Evolutionary conservation across 768 basidiomycete species (phyloP), one percentile per base, ranked within the genome.

Genomic region (Trametes elegans): DNA sequence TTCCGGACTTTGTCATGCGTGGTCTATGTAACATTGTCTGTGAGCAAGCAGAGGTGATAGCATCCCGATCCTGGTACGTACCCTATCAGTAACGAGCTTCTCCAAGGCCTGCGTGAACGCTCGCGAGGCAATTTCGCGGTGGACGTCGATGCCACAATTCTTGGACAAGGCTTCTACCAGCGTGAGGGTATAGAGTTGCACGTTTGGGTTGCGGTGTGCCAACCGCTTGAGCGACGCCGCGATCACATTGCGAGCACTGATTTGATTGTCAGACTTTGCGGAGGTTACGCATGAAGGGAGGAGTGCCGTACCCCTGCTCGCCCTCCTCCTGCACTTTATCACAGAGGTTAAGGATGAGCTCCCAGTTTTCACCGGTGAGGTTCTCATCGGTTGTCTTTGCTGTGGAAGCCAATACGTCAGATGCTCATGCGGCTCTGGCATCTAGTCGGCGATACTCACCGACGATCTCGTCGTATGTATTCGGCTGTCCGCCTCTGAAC

Each of bases 361-460:
- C 94, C 97, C 97, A 99, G 71, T 97, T 91, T 74, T 97, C 96
- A 51, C 80, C 78, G 0, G 95, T 95, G 55, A 95, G 76, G 70
- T 93, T 94, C 81, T 98, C 97, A 70, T 95, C 93, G n/a, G 97
- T 99, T 29, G 96, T 90, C 74, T 97, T 96, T 64, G 73, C 95
- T 97, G 71, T 21, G 29, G 7, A 58, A 23, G 32, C 38, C 16
- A 59, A 36, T 31, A 48, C 32, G 43, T 41, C 38, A 38, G 27
- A 34, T 14, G 49, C 88, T 64, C 60, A 92, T 91, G 28, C 14
- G 7, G 24, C 34, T 10, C 23, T 19, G 14, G 18, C 18, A 23
- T 21, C 11, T 49, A 9, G 27, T 13, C n/a, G 11, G n/a, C 36
- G 3, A 18, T 47, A 84, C 90, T 69, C 61, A 94, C 94, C 82